A percentile compares a stretch with the other conserved stretches of the same genome.
Conservation (phyloP, 208 protist genomes). For the Crithidia fasciculata region DNA sequence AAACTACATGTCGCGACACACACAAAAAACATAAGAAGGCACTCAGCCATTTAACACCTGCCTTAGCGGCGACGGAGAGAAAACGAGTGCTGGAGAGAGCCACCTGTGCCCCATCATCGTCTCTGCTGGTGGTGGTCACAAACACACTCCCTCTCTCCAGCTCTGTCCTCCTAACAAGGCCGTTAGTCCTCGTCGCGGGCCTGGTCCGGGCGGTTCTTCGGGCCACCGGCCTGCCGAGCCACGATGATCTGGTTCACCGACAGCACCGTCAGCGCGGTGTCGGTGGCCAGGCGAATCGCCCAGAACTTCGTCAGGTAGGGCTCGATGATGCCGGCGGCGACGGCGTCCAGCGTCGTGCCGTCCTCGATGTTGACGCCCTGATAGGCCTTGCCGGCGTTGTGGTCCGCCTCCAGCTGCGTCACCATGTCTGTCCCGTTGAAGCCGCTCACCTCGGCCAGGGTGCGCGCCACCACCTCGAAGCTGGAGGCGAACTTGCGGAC, state of each 20-base stretch:
- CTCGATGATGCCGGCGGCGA: constrained; percentile 94
- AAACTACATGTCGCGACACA: no score
- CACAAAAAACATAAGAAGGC: no score
- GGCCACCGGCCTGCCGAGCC: constrained; percentile 97
- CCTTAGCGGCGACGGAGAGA: no score
- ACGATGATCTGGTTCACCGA: constrained; percentile 98
- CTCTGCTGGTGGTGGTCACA: no score
- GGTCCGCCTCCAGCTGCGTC: constrained; percentile 95
- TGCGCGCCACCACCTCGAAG: constrained; percentile 97
- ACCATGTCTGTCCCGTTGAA: constrained; percentile 96
- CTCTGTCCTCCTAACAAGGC: no score
- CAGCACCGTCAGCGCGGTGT: constrained; percentile 97
- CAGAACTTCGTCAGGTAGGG: constrained; percentile 93
- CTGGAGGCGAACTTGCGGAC: constrained; percentile 98
- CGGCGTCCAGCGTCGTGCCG: constrained; percentile 78
- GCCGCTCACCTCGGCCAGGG: constrained; percentile 98
- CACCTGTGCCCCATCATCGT: no score
- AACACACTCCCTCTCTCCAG: no score
- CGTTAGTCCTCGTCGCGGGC: constrained; percentile 81
- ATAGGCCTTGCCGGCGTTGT: constrained; percentile 91
- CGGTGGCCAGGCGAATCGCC: constrained; percentile 95
- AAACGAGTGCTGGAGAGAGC: no score
- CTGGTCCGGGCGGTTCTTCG: constrained; percentile 91
- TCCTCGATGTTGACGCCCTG: constrained; percentile 95
- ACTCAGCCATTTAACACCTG: no score